Base-by-base conservation (phyloP, 805 yeast species). In the Hanseniaspora mollemarum region DNA sequence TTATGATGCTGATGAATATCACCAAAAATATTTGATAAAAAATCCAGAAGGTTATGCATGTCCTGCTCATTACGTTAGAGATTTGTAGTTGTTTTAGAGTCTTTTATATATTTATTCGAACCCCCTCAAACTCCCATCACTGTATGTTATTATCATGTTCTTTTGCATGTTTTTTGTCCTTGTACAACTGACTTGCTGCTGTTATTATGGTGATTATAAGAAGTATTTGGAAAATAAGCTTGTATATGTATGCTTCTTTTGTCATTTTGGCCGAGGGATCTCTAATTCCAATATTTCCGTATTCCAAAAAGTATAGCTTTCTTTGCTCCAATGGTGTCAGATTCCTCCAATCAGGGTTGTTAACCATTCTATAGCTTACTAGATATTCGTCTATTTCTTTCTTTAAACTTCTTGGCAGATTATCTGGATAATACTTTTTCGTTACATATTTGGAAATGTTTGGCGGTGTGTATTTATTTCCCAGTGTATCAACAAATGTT, bases 1-100 rank as follows among this genome's bases (percentile, higher is more conserved):
- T 73, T 82, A 80, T 70, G 96, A 88, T 62, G 97, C 96, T n/a
- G 98, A 90, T 66, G 88, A 80, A 33, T 90, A 88, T 64, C 98
- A 90, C 64, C 97, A 90, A 63, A 61, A 73, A 54, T 90, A 92
- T 63, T 71, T 90, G 59, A 73, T 74, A 52, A 80, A 77, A 60
- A 87, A 90, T 63, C 94, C 96, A 2, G 66, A 69, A 4, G 96
- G 96, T 4, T 87, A 88, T 64, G 85, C 83, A 53, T 90, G 97
- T 63, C 90, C 95, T 19, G 79, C 90, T 3, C 97, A 90, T 62
- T 87, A 74, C 58, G 63, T 85, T 50, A 80, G 97, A 67, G 67
- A 70, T 40, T 49, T 69, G 28, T 69, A 57, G 33, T 8, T 18
- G n/a, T 24, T 9, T 29, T 19, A 25, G 19, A 13, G n/a, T n/a